Evolutionary conservation across 306 rosid species (phyloP).

Genomic region (Fagus sylvatica): DNA sequence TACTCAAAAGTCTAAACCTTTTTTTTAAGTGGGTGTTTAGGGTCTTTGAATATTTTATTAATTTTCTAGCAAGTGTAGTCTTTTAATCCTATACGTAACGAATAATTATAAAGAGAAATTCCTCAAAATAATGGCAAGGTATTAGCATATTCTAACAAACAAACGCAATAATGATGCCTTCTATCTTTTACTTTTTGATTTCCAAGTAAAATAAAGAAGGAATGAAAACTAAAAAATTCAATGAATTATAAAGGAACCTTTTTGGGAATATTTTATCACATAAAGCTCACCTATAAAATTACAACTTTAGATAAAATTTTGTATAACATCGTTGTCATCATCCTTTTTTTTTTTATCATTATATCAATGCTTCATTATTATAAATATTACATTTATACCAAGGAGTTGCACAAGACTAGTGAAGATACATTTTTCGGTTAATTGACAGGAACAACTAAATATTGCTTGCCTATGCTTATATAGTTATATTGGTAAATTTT

Average conservation of each 20-base stretch:
- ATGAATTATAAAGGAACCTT: not conserved
- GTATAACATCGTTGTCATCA: constrained; percentile 11
- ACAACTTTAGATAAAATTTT: constrained; percentile 1
- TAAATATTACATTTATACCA: not conserved
- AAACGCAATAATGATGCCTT: no score
- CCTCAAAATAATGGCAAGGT: no score
- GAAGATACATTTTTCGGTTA: not conserved
- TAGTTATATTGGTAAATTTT: not conserved
- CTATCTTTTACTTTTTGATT: not conserved
- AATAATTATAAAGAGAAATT: no score
- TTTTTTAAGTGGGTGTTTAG: no score
- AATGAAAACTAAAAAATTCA: not conserved
- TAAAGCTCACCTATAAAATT: constrained; percentile 7
- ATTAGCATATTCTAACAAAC: no score
- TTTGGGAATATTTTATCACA: constrained; percentile 3
- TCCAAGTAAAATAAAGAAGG: not conserved
- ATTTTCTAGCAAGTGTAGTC: no score
- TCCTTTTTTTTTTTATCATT: not conserved
- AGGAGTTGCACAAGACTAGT: not conserved
- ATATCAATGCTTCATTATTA: constrained; percentile 3
- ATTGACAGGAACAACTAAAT: not conserved
- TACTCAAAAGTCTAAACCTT: no score
- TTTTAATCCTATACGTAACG: no score
- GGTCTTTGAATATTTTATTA: no score
- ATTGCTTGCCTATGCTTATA: not conserved